Evolutionary conservation across 768 basidiomycete genomes (phyloP).

Genomic region (Termitomyces bulborhizus): DNA sequence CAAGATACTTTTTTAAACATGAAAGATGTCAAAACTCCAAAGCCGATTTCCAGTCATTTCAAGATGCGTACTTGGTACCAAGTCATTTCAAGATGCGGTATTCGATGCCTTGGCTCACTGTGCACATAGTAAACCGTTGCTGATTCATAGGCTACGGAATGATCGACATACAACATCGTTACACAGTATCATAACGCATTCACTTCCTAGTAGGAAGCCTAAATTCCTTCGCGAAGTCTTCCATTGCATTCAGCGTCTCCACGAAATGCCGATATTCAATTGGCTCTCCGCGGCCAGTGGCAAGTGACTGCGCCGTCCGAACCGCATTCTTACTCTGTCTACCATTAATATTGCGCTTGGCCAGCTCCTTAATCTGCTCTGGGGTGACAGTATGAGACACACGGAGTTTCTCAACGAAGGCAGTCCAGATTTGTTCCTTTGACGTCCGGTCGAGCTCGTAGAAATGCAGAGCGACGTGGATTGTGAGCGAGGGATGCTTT

Average conservation of each 20-base stretch:
- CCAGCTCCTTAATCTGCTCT: slow-evolving; percentile 40
- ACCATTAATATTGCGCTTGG: slow-evolving; percentile 51
- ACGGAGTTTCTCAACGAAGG: slow-evolving; percentile 47
- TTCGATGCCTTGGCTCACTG: background rate
- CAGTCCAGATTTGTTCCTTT: slow-evolving; percentile 55
- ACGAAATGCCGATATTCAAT: slow-evolving; percentile 45
- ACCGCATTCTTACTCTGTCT: slow-evolving; percentile 68
- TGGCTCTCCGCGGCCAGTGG: slow-evolving; percentile 38
- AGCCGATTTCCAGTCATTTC: too few relatives aligned
- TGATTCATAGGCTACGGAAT: background rate
- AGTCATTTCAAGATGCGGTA: too few relatives aligned
- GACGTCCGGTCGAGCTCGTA: slow-evolving; percentile 46
- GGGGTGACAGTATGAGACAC: slow-evolving; percentile 28
- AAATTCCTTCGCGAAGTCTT: slow-evolving; percentile 49
- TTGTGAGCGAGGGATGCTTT: slow-evolving; percentile 66
- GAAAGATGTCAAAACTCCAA: too few relatives aligned
- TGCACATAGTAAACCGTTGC: background rate
- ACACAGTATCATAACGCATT: background rate
- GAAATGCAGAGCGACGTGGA: slow-evolving; percentile 60
- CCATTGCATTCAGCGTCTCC: slow-evolving; percentile 57
- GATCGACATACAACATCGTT: background rate
- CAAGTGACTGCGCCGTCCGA: slow-evolving; percentile 57
- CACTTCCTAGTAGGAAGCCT: slow-evolving; percentile 15
- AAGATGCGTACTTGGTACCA: too few relatives aligned
- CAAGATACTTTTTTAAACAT: too few relatives aligned